Conservation (phyloP, 768 basidiomycete species). For the Glaciozyma antarctica region DNA sequence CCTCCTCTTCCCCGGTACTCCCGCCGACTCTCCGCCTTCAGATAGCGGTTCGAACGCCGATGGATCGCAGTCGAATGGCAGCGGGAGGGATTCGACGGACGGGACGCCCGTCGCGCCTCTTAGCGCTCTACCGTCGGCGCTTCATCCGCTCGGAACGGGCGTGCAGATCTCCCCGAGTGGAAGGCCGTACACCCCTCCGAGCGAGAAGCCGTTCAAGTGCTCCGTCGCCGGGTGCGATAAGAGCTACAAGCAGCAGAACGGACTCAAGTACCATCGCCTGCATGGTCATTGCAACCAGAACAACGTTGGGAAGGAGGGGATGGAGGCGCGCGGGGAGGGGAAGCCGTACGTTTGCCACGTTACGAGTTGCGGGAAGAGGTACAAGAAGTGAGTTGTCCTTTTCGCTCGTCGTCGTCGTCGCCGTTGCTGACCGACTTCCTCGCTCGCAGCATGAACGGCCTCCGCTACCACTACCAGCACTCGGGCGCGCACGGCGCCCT, state of each 20-base stretch:
- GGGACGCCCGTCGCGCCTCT: neutral
- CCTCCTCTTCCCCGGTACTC: slow-evolving; percentile 33
- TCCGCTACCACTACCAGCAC: slow-evolving; percentile 93
- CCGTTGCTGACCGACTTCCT: neutral
- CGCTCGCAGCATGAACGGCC: slow-evolving; percentile 66
- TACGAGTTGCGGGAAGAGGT: slow-evolving; percentile 28
- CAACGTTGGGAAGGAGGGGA: slow-evolving; percentile 14
- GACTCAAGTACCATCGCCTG: slow-evolving; percentile 38
- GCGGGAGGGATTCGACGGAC: neutral
- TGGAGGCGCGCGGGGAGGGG: slow-evolving; percentile 15
- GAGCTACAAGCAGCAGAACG: slow-evolving; percentile 40
- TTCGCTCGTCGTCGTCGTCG: neutral
- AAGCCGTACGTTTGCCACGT: slow-evolving; percentile 34
- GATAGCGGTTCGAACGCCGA: slow-evolving; percentile 69
- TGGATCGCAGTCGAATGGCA: slow-evolving; percentile 52
- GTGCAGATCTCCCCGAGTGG: slow-evolving; percentile 51
- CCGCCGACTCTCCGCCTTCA: slow-evolving; percentile 37
- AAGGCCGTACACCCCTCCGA: slow-evolving; percentile 32
- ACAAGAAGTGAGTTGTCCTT: slow-evolving; percentile 61
- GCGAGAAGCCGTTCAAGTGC: slow-evolving; percentile 64
- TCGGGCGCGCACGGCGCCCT: slow-evolving; percentile 88
- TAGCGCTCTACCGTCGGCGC: slow-evolving; percentile 35
- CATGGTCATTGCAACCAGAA: slow-evolving; percentile 36
- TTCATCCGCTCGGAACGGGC: slow-evolving; percentile 45
- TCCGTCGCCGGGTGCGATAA: slow-evolving; percentile 39